Evolutionary conservation across 768 basidiomycete genomes (phyloP), one percentile per base, ranked within the genome.

Genomic region (Lactarius evosmus): DNA sequence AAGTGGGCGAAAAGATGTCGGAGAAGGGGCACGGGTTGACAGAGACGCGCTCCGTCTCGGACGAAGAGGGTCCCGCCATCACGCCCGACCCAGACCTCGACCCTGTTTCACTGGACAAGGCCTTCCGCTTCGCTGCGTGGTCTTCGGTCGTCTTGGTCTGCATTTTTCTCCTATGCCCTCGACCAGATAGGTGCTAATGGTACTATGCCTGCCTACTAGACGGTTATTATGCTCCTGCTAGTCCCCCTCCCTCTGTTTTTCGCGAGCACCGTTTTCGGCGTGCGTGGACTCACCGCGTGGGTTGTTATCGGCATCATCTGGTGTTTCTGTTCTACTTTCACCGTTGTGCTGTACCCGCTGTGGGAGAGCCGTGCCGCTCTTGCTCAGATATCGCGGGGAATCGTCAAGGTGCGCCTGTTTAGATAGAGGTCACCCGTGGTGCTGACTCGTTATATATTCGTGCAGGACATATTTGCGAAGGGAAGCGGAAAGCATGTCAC

Each of bases 201-300:
- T 36, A n/a, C 25, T 33, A 29, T 4, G 11, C 5, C 44, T 49
- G 9, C 29, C 59, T 17, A 54, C 14, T 68, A 85, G 87, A 79
- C 84, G 56, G 53, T 88, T 32, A 71, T 91, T 6, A 76, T 92
- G 70, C 80, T 92, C 68, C 75, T 93, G 68, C 58, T 93, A 60
- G 84, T 97, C 58, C 95, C 94, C 0, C 75, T 97, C 1, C 93
- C 93, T 2, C 79, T 95, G 8, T 96, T 96, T 80, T 91, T 89
- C 72, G 86, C 91, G 0, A 81, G 82, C 46, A 88, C 89, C 33
- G 76, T 94, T 27, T 94, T 85, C 65, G 80, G 82, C 27, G 78
- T 82, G 44, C 68, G 75, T 11, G 90, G 89, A 6, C 79, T 93
- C 62, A 82, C 85, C 0, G 88, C 83, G 0, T 97, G 93, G 93